A percentile compares a stretch with the other conserved stretches of the same genome.
Conservation (phyloP, 108 stramenopile genomes). For the Skeletonema grethae region DNA sequence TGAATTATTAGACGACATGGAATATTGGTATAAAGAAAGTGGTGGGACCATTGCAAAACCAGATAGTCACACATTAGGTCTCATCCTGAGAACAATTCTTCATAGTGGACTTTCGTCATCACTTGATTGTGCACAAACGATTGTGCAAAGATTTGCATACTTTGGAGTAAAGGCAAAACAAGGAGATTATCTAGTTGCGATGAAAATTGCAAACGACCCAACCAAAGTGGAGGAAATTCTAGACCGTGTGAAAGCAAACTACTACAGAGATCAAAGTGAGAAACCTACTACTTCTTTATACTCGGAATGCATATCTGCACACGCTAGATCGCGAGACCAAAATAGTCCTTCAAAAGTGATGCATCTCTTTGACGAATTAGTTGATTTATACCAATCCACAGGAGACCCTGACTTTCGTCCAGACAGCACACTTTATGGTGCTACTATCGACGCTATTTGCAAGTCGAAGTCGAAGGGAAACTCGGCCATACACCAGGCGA, state of each 20-base stretch:
- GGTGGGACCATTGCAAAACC: slow-evolving; percentile 28
- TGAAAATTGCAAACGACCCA: slow-evolving; percentile 25
- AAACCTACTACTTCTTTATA: slow-evolving; percentile 39
- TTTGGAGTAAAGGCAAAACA: slow-evolving; percentile 35
- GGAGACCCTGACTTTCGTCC: slow-evolving; percentile 35
- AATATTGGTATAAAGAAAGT: slow-evolving; percentile 25
- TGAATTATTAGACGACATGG: slow-evolving; percentile 30
- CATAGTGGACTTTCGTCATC: slow-evolving; percentile 26
- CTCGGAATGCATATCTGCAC: slow-evolving; percentile 37
- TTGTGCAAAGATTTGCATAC: slow-evolving; percentile 17
- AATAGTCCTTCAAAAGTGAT: slow-evolving; percentile 29
- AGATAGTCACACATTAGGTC: slow-evolving; percentile 32
- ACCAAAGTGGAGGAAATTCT: slow-evolving; percentile 29
- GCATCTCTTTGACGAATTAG: slow-evolving; percentile 35
- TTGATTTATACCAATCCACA: slow-evolving; percentile 29
- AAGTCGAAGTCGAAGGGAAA: slow-evolving; percentile 22
- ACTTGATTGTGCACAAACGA: slow-evolving; percentile 11
- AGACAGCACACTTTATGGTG: slow-evolving; percentile 36
- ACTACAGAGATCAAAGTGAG: slow-evolving; percentile 30
- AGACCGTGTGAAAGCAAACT: slow-evolving; percentile 29
- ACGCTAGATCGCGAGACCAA: slow-evolving; percentile 17
- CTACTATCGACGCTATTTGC: slow-evolving; percentile 36
- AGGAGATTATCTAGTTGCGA: slow-evolving; percentile 28
- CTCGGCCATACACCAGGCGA: slow-evolving; percentile 10
- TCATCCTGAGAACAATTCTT: slow-evolving; percentile 33